Evolutionary conservation across 2,329 filamentous ascomycete genomes (phyloP).

Genomic region (Xylariales sp.): DNA sequence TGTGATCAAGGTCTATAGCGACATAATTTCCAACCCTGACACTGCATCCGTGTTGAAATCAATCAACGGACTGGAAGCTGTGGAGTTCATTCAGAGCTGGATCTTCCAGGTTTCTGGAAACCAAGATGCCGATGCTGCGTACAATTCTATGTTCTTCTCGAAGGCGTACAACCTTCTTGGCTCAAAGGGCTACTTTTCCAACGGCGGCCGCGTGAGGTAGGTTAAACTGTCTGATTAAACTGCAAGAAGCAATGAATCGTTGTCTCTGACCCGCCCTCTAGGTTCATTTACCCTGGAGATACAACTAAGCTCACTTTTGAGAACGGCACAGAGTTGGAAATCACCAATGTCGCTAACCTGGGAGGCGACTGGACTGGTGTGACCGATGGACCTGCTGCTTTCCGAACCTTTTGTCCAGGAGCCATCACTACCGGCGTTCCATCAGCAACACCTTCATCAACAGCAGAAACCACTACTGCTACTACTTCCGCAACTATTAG

Average conservation of each 20-base stretch:
- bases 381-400: conserved; percentile 26
- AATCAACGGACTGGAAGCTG: conserved; percentile 26
- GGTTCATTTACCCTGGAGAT: conserved; percentile 33
- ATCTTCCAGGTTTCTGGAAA: conserved; percentile 25
- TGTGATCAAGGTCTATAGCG: conserved; percentile 25
- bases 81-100: conserved; percentile 21
- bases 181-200: conserved; percentile 30
- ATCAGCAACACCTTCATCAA: too few species aligned
- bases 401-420: conserved; percentile 19
- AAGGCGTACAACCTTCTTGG: conserved; percentile 25
- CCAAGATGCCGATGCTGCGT: conserved; percentile 35
- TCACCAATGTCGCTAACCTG: conserved; percentile 28
- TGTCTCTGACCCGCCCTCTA: too few species aligned
- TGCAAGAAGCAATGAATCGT: too few species aligned
- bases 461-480: conserved; percentile 8
- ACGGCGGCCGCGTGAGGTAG: conserved; percentile 26
- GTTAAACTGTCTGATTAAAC: too few species aligned
- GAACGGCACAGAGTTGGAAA: conserved; percentile 28
- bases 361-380: conserved; percentile 27
- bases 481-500: conserved; percentile 6
- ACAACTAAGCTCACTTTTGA: conserved; percentile 32
- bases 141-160: conserved; percentile 35
- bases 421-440: conserved; percentile 10
- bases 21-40: conserved; percentile 25
- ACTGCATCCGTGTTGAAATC: conserved; percentile 21